Evolutionary conservation across 495 filamentous ascomycete genomes (phyloP), one percentile per base, ranked within the genome.

Genomic region (Daldinia decipiens): DNA sequence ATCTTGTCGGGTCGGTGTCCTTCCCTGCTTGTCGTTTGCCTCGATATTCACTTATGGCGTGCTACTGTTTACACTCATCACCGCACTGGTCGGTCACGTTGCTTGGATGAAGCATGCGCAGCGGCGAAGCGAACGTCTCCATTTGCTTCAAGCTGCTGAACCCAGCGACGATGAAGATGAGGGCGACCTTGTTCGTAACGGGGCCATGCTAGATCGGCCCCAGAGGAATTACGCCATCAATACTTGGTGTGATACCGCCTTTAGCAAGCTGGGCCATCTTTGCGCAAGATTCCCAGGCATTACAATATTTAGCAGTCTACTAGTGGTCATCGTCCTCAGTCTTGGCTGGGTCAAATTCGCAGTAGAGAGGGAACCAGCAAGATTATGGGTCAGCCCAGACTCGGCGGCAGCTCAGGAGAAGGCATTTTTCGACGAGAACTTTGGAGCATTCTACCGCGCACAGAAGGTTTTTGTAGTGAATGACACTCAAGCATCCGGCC

Each of bases 381-480:
- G 92, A 32, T 79, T 99, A 50, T 99, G 95, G 95, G 96, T 99
- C 13, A 94, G 93, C 72, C 96, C 95, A 11, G 91, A 91, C 12
- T 98, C 95, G 1, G 88, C 88, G 45, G 94, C 96, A 15, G 95
- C 95, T 0, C 85, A 93, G 78, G 96, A 98, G 78, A 99, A 99
- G 81, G 83, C 85, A 13, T 98, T 95, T 77, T 99, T 98, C 73
- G 95, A 98, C 78, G 79, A 87, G n/a, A 93, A 92, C 62, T 99
- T 99, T 76, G 96, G 94, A 1, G 93, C 96, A 1, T 99, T 99
- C 77, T 98, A 92, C 77, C 93, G 95, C 15, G 91, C 94, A 3
- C 92, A 99, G 77, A 95, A 98, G 79, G 89, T 90, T 1, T 98
- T 98, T 77, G 77, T 99, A 38, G 92, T 98, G 62, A 99, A 98